phyloP scores from a whole-genome alignment of 768 basidiomycete species.

The Tricholoma sp. region DNA sequence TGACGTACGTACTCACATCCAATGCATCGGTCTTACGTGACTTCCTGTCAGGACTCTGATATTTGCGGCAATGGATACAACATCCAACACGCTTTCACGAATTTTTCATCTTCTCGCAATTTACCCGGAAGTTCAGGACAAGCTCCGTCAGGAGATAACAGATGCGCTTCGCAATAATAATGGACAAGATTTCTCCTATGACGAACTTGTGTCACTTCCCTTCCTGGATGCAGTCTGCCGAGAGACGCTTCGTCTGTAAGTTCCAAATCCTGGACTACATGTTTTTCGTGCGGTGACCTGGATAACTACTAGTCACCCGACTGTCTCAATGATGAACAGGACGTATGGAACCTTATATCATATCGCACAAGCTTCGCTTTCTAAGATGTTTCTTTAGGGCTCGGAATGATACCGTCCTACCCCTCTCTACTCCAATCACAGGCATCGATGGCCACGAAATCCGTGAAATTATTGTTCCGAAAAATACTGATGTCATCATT shows the following conservation, averaged over 20 bases:
- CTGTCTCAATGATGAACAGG: conserved; percentile 8
- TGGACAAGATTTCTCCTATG: conserved; percentile 28
- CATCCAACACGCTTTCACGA: conserved; percentile 33
- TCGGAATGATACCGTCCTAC: conserved; percentile 32
- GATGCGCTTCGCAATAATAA: conserved; percentile 7
- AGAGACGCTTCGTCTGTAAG: conserved; percentile 36
- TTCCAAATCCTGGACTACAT: not conserved
- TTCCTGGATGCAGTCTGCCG: conserved; percentile 33
- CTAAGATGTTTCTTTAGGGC: conserved; percentile 20
- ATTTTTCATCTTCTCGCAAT: conserved; percentile 29
- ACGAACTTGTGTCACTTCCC: conserved; percentile 30
- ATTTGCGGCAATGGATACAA: conserved; percentile 40
- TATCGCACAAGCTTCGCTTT: not conserved
- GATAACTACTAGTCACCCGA: conserved; percentile 8
- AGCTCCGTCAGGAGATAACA: conserved; percentile 31
- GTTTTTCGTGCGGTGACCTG: not conserved
- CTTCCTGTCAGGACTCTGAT: conserved; percentile 17
- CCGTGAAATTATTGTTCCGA: conserved; percentile 32
- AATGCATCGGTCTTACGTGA: not conserved
- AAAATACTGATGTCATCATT: conserved; percentile 32
- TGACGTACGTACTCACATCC: conserved; percentile 6
- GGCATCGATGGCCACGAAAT: conserved; percentile 32
- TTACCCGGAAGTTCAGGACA: conserved; percentile 26
- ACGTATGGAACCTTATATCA: conserved; percentile 3
- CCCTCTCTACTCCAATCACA: conserved; percentile 33